Conservation (phyloP, 495 filamentous ascomycete genomes). For the Trypethelium eluteriae region DNA sequence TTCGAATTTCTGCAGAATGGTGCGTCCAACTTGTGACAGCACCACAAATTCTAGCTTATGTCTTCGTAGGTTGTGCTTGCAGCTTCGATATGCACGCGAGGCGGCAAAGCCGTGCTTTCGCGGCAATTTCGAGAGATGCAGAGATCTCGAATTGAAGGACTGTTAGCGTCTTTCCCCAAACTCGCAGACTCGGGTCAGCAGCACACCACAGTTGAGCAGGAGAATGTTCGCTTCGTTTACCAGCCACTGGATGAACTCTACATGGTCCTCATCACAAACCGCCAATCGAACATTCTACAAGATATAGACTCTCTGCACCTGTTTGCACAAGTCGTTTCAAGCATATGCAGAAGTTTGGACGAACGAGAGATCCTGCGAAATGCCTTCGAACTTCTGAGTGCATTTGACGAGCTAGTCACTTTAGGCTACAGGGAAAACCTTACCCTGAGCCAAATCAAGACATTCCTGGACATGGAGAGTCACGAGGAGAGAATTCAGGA, state of each 20-base stretch:
- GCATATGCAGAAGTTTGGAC: slow-evolving; percentile 91
- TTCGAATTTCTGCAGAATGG: slow-evolving; percentile 11
- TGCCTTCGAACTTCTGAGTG: slow-evolving; percentile 89
- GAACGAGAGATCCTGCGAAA: slow-evolving; percentile 90
- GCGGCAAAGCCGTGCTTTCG: slow-evolving; percentile 93
- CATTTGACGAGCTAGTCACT: slow-evolving; percentile 94
- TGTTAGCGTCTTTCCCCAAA: slow-evolving; percentile 94
- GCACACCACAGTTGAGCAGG: slow-evolving; percentile 95
- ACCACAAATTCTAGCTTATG: slow-evolving; percentile 16
- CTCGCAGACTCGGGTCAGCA: slow-evolving; percentile 90
- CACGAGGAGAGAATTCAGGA: slow-evolving; percentile 94
- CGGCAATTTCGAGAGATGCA: slow-evolving; percentile 95
- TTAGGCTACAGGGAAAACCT: slow-evolving; percentile 93
- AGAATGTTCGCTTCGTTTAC: slow-evolving; percentile 99
- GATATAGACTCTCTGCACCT: slow-evolving; percentile 97
- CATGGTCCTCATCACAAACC: slow-evolving; percentile 98
- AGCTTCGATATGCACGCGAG: slow-evolving; percentile 96
- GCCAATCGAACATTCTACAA: slow-evolving; percentile 97
- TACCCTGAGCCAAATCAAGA: slow-evolving; percentile 91
- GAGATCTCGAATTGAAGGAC: slow-evolving; percentile 87
- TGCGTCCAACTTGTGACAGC: slow-evolving; percentile 14
- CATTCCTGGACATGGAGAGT: slow-evolving; percentile 97
- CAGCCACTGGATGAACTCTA: slow-evolving; percentile 98
- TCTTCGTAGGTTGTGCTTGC: slow-evolving; percentile 79
- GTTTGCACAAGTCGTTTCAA: slow-evolving; percentile 92